Evolutionary conservation across 2,329 filamentous ascomycete genomes (phyloP).

Genomic region (Metarhizium rileyi): DNA sequence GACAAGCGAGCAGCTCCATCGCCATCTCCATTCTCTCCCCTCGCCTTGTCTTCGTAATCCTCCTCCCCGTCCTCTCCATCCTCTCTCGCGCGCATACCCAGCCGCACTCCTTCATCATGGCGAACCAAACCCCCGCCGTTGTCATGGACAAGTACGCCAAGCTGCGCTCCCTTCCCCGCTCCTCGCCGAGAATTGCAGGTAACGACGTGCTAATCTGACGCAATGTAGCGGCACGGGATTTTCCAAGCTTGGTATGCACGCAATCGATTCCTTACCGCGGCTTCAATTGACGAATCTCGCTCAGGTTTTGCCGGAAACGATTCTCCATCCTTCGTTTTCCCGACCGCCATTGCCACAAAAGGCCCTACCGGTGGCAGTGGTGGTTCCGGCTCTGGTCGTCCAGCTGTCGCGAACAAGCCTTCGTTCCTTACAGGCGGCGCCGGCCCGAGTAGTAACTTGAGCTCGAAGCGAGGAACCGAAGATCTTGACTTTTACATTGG

Average conservation of each 20-base stretch:
- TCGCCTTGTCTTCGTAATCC: constrained; percentile 5
- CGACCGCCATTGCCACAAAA: constrained; percentile 96
- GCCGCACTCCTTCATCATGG: constrained; percentile 50
- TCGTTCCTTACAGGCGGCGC: constrained; percentile 89
- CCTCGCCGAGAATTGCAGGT: constrained; percentile 16
- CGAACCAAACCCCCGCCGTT: constrained; percentile 98
- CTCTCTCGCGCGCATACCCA: constrained; percentile 12
- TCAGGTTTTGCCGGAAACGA: constrained; percentile 97
- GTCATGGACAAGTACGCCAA: constrained; percentile 99
- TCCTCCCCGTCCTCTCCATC: neutral
- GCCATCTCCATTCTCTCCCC: constrained; percentile 1
- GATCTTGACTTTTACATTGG: constrained; percentile 99
- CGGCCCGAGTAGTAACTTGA: constrained; percentile 65
- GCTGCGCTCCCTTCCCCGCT: constrained; percentile 26
- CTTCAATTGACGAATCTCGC: constrained; percentile 16
- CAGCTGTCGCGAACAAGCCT: constrained; percentile 86
- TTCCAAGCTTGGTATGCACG: constrained; percentile 81
- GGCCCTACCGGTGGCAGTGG: constrained; percentile 59
- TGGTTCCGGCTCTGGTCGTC: constrained; percentile 76
- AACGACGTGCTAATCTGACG: constrained; percentile 21
- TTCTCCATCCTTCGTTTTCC: constrained; percentile 97
- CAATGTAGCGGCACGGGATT: constrained; percentile 86
- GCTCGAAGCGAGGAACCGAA: constrained; percentile 88
- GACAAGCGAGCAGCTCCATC: constrained; percentile 6
- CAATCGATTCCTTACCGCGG: neutral